These are phyloP conservation scores for Spathaspora boniae DNA, from an alignment of 805 yeast species.

Conservation along the genomic window DNA sequence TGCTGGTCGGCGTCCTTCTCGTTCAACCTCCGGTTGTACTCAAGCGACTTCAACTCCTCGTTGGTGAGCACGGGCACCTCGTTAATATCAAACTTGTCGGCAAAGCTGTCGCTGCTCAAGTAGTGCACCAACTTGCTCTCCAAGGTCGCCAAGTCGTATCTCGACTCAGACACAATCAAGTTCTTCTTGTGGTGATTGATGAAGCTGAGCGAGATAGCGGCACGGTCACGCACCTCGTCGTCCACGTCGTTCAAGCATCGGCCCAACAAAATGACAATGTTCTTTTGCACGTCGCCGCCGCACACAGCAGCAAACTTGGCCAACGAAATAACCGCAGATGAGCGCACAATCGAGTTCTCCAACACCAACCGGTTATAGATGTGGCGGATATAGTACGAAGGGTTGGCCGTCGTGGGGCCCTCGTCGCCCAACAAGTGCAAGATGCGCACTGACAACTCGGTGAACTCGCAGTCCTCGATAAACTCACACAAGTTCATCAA, in stretches of 20 bases:
- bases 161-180: constrained; percentile 63
- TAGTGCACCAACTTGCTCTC: constrained; percentile 76
- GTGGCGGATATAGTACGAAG: constrained; percentile 90
- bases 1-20: constrained; percentile 28
- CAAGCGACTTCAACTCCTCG: constrained; percentile 66
- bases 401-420: constrained; percentile 84
- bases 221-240: constrained; percentile 98
- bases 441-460: constrained; percentile 90
- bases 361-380: constrained; percentile 95
- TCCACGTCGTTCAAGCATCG: constrained; percentile 87
- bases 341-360: constrained; percentile 92
- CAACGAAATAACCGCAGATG: constrained; percentile 91
- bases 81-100: constrained; percentile 65
- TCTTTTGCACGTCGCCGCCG: constrained; percentile 61
- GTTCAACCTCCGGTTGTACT: constrained; percentile 51
- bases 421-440: constrained; percentile 89
- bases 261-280: constrained; percentile 69
- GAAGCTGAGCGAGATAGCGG: constrained; percentile 77
- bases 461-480: constrained; percentile 96
- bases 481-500: constrained; percentile 90
- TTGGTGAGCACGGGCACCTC: constrained; percentile 62
- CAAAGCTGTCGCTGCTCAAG: constrained; percentile 53
- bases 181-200: constrained; percentile 36
- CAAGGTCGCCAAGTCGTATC: constrained; percentile 70
- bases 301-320: constrained; percentile 84